phyloP scores from a whole-genome alignment of 306 rosid genomes.

The Rosa rugosa region DNA sequence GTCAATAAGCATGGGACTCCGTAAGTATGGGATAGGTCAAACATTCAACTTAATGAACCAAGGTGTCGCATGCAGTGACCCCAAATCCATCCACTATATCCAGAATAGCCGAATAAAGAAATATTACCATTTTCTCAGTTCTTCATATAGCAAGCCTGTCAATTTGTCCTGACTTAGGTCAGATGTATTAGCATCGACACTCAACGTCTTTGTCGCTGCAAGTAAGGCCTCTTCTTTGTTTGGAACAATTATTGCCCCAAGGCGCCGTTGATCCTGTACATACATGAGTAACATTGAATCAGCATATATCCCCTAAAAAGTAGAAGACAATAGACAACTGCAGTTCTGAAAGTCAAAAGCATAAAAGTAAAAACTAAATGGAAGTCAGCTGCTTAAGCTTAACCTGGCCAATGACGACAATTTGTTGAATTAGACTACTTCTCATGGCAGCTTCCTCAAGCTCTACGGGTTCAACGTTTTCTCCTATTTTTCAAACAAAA shows the following conservation, averaged over 20 bases:
- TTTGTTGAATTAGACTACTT: slow-evolving; percentile 80
- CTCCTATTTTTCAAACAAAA: slow-evolving; percentile 57
- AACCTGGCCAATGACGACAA: slow-evolving; percentile 94
- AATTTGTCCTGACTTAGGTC: slow-evolving; percentile 55
- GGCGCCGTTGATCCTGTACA: slow-evolving; percentile 81
- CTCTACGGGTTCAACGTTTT: slow-evolving; percentile 84
- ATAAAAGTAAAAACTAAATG: background rate
- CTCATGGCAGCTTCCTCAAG: slow-evolving; percentile 93
- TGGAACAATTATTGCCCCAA: slow-evolving; percentile 91
- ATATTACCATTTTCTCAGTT: slow-evolving; percentile 63
- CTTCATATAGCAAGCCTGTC: slow-evolving; percentile 54
- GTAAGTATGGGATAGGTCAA: background rate
- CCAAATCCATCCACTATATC: background rate
- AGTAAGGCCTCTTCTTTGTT: slow-evolving; percentile 72
- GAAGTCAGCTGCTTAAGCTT: slow-evolving; percentile 5
- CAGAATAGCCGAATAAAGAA: slow-evolving; percentile 14
- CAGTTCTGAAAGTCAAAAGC: slow-evolving; percentile 9
- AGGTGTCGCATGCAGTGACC: background rate
- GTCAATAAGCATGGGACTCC: background rate
- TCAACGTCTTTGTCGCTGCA: slow-evolving; percentile 54
- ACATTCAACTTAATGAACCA: background rate
- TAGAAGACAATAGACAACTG: slow-evolving; percentile 5
- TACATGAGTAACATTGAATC: slow-evolving; percentile 12
- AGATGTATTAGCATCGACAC: slow-evolving; percentile 45
- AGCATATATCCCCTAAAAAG: background rate